A percentile compares a stretch with the other conserved stretches of the same genome.
These are phyloP conservation scores for Daucus carota DNA, from an alignment of 129 eudicot genomes.

Conservation along the genomic window DH1_v3.0 NC_030381.2:4386001-4386500, in stretches of 20 bases:
- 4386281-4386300: background rate
- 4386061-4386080: too few relatives aligned
- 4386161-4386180: too few relatives aligned
- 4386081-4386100: too few relatives aligned
- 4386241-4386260: background rate
- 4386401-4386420: slow-evolving; percentile 49
- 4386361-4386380: slow-evolving; percentile 61
- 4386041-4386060: too few relatives aligned
- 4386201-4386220: too few relatives aligned
- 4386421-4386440: slow-evolving; percentile 63
- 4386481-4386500: slow-evolving; percentile 68
- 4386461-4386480: slow-evolving; percentile 36
- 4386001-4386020: too few relatives aligned
- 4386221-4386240: background rate
- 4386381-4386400: slow-evolving; percentile 47
- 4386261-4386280: background rate
- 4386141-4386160: too few relatives aligned
- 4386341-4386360: slow-evolving; percentile 50
- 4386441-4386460: slow-evolving; percentile 12
- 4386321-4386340: slow-evolving; percentile 32
- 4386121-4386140: too few relatives aligned
- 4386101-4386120: too few relatives aligned
- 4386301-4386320: slow-evolving; percentile 6
- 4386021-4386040: too few relatives aligned
- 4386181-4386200: too few relatives aligned